Base-by-base conservation (phyloP, 1,139 yeast genomes). In the Candida frijolesensis region DNA sequence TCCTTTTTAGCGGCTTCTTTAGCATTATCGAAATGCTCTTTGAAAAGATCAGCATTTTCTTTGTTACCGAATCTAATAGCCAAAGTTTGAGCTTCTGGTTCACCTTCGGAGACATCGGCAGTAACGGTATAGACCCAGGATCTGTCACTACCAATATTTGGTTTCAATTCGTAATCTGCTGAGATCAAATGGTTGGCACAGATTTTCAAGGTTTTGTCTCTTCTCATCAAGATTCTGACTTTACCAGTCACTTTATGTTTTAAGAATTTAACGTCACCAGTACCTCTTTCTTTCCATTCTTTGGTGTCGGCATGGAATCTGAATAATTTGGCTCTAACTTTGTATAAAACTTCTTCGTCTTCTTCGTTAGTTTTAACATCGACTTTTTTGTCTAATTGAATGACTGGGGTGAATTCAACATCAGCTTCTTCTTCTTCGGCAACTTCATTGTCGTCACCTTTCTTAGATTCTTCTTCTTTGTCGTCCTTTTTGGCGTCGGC, bases 241-340 rank as follows among this genome's bases (percentile, higher is more conserved):
- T 89, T 92, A 52, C 82, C 80, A 52, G 90, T 76, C 51, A 90
- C 75, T 74, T 89, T 90, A 78, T 92, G 97, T 77, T 94, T 83
- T 69, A 94, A 83, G 72, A 94, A 90, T 75, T 92, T 90, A 63
- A 92, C 97, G 67, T 94, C 99, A 63, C 99, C 99, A 43, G 97
- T 91, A 61, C 99, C 99, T 79, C 99, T 89, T 79, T 95, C 99
- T 74, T 95, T 94, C 99, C 99, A 94, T 76, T 94, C 99, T 66
- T 89, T 89, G 52, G 85, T 68, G 57, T 87, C 91, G 54, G 79
- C 79, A 66, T 87, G 89, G 78, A 87, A 94, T 73, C 91, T 87
- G 80, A 94, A 94, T 67, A 94, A 80, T 76, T 94, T 95, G 61
- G 99, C 98, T 69, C 99, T 81, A 50, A 86, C 91, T 69, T 94